Conservation (phyloP, 768 basidiomycete genomes). For the Collybia nuda region DNA sequence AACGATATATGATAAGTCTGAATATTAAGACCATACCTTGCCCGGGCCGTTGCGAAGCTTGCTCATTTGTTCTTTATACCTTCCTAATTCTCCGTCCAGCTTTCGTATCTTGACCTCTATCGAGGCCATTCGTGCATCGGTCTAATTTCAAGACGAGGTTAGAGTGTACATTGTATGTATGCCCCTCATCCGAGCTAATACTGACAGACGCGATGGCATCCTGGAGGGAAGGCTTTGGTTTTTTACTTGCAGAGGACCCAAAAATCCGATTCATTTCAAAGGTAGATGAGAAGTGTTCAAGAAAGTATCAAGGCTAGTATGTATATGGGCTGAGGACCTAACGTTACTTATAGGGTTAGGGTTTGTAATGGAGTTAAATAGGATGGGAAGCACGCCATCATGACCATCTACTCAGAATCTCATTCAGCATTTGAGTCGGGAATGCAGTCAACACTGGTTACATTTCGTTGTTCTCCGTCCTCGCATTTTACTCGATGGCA, state of each 20-base stretch:
- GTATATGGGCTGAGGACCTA: too few relatives aligned
- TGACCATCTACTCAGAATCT: background rate
- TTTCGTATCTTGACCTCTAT: conserved; percentile 98
- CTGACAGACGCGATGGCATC: conserved; percentile 92
- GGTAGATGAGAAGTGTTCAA: background rate
- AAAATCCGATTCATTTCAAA: conserved; percentile 77
- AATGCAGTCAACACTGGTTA: background rate
- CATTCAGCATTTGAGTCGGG: background rate
- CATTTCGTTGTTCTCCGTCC: too few relatives aligned
- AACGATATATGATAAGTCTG: background rate
- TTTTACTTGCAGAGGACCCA: conserved; percentile 70
- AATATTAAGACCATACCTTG: conserved; percentile 55
- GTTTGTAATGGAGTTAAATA: too few relatives aligned
- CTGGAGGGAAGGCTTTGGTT: conserved; percentile 81
- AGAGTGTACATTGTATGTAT: conserved; percentile 7
- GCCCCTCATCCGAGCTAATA: conserved; percentile 10
- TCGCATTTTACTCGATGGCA: background rate
- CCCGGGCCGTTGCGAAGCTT: conserved; percentile 93
- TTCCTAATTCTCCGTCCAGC: conserved; percentile 86
- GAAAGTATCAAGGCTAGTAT: too few relatives aligned
- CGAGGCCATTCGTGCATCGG: conserved; percentile 80
- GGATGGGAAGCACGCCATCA: too few relatives aligned
- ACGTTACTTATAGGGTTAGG: too few relatives aligned
- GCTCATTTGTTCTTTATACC: conserved; percentile 96
- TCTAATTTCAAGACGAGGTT: conserved; percentile 51